These are phyloP conservation scores for Zizania latifolia DNA, from an alignment of 176 grass and related monocot species.

Conservation along the genomic window DNA sequence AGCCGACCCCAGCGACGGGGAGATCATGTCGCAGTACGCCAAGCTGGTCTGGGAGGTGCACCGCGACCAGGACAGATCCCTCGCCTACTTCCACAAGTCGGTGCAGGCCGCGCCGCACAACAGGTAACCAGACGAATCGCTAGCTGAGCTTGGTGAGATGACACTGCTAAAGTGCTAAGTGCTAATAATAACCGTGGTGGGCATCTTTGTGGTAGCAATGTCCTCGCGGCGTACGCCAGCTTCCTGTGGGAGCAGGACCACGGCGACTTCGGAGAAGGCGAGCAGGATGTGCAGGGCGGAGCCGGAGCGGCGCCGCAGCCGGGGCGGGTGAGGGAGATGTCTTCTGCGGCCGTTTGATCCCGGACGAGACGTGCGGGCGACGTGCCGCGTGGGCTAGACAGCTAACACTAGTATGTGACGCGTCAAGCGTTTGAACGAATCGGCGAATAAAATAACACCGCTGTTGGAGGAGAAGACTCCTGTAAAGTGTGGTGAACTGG, in stretches of 20 bases:
- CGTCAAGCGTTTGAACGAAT: background rate
- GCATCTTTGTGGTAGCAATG: constrained; percentile 35
- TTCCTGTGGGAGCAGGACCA: constrained; percentile 78
- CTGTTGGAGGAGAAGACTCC: background rate
- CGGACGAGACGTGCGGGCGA: background rate
- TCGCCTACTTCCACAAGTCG: constrained; percentile 66
- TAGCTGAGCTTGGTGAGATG: too few species aligned
- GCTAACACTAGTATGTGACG: background rate
- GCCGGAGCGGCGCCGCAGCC: background rate
- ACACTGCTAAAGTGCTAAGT: too few species aligned
- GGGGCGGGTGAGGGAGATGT: background rate
- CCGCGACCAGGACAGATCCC: constrained; percentile 55
- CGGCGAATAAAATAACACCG: background rate
- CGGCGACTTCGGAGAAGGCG: constrained; percentile 12
- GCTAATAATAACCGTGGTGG: constrained; percentile 2
- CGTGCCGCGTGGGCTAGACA: background rate
- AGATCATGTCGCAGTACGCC: constrained; percentile 83
- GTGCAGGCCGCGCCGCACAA: constrained; percentile 55
- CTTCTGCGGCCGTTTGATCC: constrained; percentile 25
- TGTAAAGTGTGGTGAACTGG: too few species aligned
- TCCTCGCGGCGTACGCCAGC: constrained; percentile 73
- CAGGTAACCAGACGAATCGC: constrained; percentile 5
- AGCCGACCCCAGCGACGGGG: constrained; percentile 62
- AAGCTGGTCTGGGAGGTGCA: constrained; percentile 76
- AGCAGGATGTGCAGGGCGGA: background rate